These are phyloP conservation scores for Blastomyces silverae DNA, from an alignment of 2,329 filamentous ascomycete species.

Conservation along the genomic window DNA sequence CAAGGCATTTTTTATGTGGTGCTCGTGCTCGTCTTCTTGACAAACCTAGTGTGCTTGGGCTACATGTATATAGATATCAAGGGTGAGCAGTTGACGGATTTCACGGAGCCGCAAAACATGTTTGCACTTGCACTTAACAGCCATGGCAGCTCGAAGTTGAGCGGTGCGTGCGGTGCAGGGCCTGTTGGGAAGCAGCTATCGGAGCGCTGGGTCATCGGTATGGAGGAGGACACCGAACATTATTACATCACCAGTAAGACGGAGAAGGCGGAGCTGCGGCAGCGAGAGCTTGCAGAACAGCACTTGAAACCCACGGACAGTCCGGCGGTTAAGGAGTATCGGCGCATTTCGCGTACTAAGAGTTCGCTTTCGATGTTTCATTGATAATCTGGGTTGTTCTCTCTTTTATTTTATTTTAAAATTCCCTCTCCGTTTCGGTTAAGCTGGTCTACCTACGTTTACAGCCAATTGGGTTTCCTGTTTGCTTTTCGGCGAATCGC, in stretches of 20 bases:
- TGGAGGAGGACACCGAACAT: conserved; percentile 47
- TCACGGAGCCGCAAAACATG: conserved; percentile 68
- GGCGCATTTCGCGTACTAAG: conserved; percentile 27
- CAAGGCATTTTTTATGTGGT: conserved; percentile 62
- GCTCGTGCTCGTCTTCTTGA: conserved; percentile 57
- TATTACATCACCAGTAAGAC: conserved; percentile 43
- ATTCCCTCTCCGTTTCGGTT: neutral
- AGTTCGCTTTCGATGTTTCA: conserved; percentile 28
- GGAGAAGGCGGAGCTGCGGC: conserved; percentile 20
- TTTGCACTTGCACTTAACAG: conserved; percentile 65
- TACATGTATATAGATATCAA: conserved; percentile 54
- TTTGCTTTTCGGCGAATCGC: neutral
- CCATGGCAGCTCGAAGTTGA: conserved; percentile 47
- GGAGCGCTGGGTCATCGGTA: conserved; percentile 41
- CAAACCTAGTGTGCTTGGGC: conserved; percentile 58
- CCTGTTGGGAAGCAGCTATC: conserved; percentile 47
- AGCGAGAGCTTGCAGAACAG: conserved; percentile 18
- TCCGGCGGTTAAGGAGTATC: conserved; percentile 33
- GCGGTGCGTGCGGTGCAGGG: conserved; percentile 52
- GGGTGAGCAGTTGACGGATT: conserved; percentile 64
- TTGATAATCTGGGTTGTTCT: conserved; percentile 16
- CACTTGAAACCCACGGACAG: conserved; percentile 20
- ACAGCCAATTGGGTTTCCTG: neutral
- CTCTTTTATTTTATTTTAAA: conserved; percentile 7
- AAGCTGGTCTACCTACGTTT: neutral